Evolutionary conservation across 2,329 filamentous ascomycete genomes (phyloP).

Genomic region (Malbranchea zuffiana): DNA sequence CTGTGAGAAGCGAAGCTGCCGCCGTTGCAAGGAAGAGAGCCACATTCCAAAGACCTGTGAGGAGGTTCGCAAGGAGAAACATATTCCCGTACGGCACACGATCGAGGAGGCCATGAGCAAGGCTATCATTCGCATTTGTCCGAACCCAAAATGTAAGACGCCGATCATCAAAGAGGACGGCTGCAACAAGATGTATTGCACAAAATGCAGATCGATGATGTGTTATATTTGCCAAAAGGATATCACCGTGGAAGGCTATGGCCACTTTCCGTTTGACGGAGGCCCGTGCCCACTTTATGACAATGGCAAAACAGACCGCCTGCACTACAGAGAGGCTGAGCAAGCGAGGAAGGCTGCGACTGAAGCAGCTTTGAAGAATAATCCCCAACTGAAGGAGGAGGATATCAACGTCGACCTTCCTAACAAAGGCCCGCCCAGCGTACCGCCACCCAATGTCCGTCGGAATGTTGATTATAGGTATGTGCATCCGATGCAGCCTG

Average conservation of each 20-base stretch:
- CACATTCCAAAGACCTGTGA: conserved; percentile 65
- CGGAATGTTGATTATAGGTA: too few species aligned
- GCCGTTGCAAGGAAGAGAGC: conserved; percentile 55
- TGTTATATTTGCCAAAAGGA: conserved; percentile 54
- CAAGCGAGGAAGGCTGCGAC: conserved; percentile 50
- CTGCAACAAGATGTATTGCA: conserved; percentile 76
- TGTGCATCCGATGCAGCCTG: too few species aligned
- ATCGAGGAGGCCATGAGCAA: conserved; percentile 79
- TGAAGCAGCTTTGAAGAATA: conserved; percentile 44
- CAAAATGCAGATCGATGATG: conserved; percentile 42
- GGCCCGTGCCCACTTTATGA: conserved; percentile 56
- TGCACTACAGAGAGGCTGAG: conserved; percentile 53
- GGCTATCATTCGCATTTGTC: conserved; percentile 63
- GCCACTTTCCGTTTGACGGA: conserved; percentile 52
- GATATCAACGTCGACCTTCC: conserved; percentile 47
- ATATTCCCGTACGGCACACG: conserved; percentile 50
- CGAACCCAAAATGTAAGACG: conserved; percentile 48
- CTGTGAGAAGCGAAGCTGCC: conserved; percentile 55
- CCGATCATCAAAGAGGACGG: conserved; percentile 68
- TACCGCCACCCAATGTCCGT: background rate
- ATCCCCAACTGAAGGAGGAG: conserved; percentile 51
- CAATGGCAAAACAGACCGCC: conserved; percentile 37
- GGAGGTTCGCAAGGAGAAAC: conserved; percentile 51
- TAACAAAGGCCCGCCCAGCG: background rate
- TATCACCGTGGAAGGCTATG: conserved; percentile 49